Conservation (phyloP, 2,329 filamentous ascomycete genomes). For the Dactylellina haptotyla region DNA sequence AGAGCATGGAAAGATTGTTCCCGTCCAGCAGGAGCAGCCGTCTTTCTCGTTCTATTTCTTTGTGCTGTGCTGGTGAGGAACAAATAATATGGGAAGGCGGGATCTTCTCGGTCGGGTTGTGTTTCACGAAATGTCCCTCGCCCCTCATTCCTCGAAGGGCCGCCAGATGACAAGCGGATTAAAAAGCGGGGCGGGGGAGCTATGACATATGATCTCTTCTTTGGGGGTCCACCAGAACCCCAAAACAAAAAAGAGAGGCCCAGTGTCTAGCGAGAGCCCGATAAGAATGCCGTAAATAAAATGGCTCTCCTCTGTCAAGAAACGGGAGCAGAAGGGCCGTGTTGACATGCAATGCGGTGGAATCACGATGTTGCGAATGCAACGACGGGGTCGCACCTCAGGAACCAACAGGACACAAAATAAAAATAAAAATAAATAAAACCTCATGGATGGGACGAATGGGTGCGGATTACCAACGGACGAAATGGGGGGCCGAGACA, state of each 20-base stretch:
- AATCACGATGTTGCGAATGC: no score
- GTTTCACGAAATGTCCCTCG: conserved; percentile 43
- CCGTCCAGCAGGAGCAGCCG: background rate
- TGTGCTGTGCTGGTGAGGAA: background rate
- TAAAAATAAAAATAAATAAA: no score
- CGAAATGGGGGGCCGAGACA: conserved; percentile 5
- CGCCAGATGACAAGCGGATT: conserved; percentile 26
- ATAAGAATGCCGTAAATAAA: conserved; percentile 24
- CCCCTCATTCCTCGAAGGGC: conserved; percentile 37
- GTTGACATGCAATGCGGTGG: no score
- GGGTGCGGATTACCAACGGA: conserved; percentile 2
- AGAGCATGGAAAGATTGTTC: conserved; percentile 17
- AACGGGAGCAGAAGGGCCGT: no score
- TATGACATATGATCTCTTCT: conserved; percentile 39
- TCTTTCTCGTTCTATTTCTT: background rate
- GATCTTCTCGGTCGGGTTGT: conserved; percentile 35
- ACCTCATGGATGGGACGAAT: no score
- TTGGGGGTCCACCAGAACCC: conserved; percentile 23
- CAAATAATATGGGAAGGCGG: conserved; percentile 51
- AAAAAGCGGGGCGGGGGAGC: conserved; percentile 48
- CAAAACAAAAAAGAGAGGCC: background rate
- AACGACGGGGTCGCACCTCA: no score
- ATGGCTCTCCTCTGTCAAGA: background rate
- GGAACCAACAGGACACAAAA: no score
- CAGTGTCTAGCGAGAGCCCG: conserved; percentile 11